Evolutionary conservation across 331 rosid species (phyloP), one percentile per base, ranked within the genome.

Genomic region (Malus hybrid): DNA sequence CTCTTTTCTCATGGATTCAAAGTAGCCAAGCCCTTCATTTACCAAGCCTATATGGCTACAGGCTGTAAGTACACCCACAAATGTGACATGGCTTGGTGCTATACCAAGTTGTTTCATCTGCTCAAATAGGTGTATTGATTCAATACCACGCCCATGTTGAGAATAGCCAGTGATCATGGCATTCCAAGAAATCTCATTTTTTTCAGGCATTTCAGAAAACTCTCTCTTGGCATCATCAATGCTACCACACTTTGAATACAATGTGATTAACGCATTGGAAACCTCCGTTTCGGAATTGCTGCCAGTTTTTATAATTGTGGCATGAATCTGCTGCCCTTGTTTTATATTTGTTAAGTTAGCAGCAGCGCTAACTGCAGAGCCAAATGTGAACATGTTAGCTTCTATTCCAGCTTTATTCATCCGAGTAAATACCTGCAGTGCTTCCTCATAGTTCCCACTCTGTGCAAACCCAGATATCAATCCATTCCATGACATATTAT

Each of bases 41-140:
- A 91, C 90, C 88, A 90, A 83, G 62, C 98, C 97, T 48, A 86
- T 88, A 87, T 93, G 98, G 73, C 98, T 93, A 78, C 98, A 91
- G 57, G 97, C 97, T 6, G 97, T 72, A 78, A 93, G 81, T 68
- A 91, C 93, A 68, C 93, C 96, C 67, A 93, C 93, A 75, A 88
- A 91, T 39, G 96, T 91, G 70, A 93, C 90, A 78, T 87, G 93
- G 85, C 81, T 93, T 78, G 98, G 94, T 78, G 44, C 69, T 39
- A 88, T 57, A 54, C 81, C 88, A 39, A 60, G 83, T 78, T 68
- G 72, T 81, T 88, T 88, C 96, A 93, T 93, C 76, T 85, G 85
- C 82, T 87, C 88, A 80, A 93, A 91, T 73, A 88, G 86, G 62
- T 78, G n/a, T 33, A 91, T 78, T 39, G 98, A 91, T 85, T 90